Percentiles rank a stretch among this genome's conserved stretches.
Conservation (phyloP, 2,329 filamentous ascomycete genomes). For the Claviceps paspali region DNA sequence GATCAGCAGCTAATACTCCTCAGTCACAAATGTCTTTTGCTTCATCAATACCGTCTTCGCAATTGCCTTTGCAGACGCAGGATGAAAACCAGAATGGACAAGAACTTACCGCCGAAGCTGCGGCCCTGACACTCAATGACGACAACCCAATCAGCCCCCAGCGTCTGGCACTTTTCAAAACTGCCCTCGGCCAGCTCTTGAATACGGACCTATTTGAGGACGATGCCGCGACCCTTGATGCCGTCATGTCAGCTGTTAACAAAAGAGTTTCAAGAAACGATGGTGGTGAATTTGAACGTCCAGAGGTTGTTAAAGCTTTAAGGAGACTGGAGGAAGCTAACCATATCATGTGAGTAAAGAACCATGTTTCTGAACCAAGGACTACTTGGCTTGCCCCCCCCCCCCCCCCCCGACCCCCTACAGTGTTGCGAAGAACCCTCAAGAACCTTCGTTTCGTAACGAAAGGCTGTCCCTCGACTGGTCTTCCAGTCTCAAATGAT, state of each 20-base stretch:
- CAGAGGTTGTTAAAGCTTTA: slow-evolving; percentile 64
- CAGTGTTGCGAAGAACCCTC: not conserved
- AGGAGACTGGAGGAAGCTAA: slow-evolving; percentile 69
- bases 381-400: too few species aligned
- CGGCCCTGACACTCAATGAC: slow-evolving; percentile 26
- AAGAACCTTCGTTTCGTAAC: not conserved
- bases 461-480: not conserved
- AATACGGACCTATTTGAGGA: slow-evolving; percentile 73
- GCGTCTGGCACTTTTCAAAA: slow-evolving; percentile 62
- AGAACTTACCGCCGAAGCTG: slow-evolving; percentile 26
- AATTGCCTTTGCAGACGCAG: slow-evolving; percentile 35
- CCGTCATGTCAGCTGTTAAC: slow-evolving; percentile 70
- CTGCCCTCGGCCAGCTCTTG: slow-evolving; percentile 68
- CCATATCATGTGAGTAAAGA: slow-evolving; percentile 72
- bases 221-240: slow-evolving; percentile 62
- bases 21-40: slow-evolving; percentile 50
- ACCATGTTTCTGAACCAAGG: not conserved
- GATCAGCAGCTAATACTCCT: slow-evolving; percentile 22
- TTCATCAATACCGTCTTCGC: slow-evolving; percentile 65
- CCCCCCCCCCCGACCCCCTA: too few species aligned
- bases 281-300: slow-evolving; percentile 48
- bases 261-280: slow-evolving; percentile 38
- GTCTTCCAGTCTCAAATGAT: not conserved
- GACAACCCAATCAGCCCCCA: slow-evolving; percentile 37
- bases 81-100: slow-evolving; percentile 28